Percentiles rank a stretch among this genome's conserved stretches.
Evolutionary conservation across 148 eudicot genomes (phyloP).

Genomic region (Agrostemma githago): DNA sequence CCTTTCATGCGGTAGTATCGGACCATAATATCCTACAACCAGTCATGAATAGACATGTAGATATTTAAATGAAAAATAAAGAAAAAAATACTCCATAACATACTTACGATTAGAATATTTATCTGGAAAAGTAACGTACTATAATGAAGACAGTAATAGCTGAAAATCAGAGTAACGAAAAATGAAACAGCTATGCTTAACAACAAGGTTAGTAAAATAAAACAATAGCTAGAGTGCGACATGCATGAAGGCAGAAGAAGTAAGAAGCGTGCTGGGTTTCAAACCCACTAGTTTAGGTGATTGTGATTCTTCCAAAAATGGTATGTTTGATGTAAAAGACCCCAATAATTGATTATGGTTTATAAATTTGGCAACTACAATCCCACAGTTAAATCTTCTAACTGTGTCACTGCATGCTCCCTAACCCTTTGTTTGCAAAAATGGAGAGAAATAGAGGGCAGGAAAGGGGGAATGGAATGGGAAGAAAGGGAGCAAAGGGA

Average conservation of each 20-base stretch:
- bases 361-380: too few relatives aligned
- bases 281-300: neutral
- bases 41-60: neutral
- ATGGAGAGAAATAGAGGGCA: too few relatives aligned
- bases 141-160: neutral
- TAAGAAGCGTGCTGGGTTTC: neutral
- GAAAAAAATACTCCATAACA: neutral
- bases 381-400: too few relatives aligned
- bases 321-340: too few relatives aligned
- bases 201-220: neutral
- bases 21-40: conserved; percentile 81
- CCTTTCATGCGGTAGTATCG: conserved; percentile 98
- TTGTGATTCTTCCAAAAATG: too few relatives aligned
- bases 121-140: neutral
- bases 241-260: neutral
- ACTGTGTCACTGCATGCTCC: too few relatives aligned
- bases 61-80: neutral
- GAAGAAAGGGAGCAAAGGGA: too few relatives aligned
- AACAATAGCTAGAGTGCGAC: neutral
- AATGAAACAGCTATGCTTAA: neutral
- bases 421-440: too few relatives aligned
- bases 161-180: neutral
- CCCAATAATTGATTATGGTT: too few relatives aligned
- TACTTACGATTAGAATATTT: neutral
- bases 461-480: too few relatives aligned